Evolutionary conservation across 2,329 filamentous ascomycete species (phyloP).

Genomic region (Pseudogymnoascus sp.): DNA sequence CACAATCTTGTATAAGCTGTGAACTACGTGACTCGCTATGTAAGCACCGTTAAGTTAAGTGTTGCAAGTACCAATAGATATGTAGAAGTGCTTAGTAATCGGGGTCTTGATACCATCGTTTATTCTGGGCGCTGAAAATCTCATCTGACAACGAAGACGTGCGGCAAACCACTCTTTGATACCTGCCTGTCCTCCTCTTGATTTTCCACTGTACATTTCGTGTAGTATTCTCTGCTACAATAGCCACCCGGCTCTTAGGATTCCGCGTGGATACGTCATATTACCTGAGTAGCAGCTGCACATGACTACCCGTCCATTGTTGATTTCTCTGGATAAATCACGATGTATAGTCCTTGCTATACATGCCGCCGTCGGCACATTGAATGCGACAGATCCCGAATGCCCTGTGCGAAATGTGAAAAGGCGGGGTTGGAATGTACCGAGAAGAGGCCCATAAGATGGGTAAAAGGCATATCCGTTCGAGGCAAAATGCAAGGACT

Average conservation of each 20-base stretch:
- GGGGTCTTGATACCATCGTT: neutral
- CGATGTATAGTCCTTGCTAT: constrained; percentile 24
- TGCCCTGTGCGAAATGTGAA: constrained; percentile 28
- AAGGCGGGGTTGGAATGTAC: constrained; percentile 29
- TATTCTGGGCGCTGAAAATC: neutral
- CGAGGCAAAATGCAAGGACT: constrained; percentile 21
- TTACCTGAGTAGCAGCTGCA: neutral
- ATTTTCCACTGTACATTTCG: neutral
- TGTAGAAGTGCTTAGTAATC: neutral
- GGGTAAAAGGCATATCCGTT: constrained; percentile 30
- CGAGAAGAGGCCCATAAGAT: constrained; percentile 27
- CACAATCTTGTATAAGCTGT: neutral
- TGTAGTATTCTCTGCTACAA: neutral
- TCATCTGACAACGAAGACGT: neutral
- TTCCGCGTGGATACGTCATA: neutral
- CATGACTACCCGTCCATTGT: neutral
- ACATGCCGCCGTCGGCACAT: constrained; percentile 30
- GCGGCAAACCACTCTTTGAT: neutral
- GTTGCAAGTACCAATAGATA: neutral
- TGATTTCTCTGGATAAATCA: neutral
- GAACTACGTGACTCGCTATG: neutral
- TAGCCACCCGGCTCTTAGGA: neutral
- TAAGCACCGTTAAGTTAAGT: neutral
- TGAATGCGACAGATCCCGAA: constrained; percentile 26
- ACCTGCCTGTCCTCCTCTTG: neutral